Conservation (phyloP, 2,329 filamentous ascomycete species). For the Verticillium zaregamsianum region DNA sequence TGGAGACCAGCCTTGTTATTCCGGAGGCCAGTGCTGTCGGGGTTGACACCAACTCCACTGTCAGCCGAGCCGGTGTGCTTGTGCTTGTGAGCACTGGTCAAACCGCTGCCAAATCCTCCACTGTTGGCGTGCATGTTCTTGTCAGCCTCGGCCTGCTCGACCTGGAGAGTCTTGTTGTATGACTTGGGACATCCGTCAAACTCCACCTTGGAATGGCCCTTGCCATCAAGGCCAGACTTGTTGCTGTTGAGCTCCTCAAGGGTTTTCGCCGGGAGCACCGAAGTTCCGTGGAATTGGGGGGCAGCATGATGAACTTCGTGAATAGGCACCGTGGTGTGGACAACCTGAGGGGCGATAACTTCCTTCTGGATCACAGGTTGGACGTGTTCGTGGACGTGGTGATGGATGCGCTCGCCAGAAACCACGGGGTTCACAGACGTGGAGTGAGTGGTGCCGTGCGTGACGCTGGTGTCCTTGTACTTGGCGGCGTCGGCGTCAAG, state of each 20-base stretch:
- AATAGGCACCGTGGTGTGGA: conserved; percentile 69
- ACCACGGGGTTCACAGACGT: conserved; percentile 19
- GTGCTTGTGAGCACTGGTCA: background rate
- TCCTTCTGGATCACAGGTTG: conserved; percentile 70
- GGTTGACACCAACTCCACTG: background rate
- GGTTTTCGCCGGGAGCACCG: conserved; percentile 59
- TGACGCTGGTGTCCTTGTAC: conserved; percentile 22
- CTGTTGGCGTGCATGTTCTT: background rate
- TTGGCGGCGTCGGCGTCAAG: conserved; percentile 46
- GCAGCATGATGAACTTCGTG: conserved; percentile 69
- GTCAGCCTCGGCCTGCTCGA: conserved; percentile 3
- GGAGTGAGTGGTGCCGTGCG: conserved; percentile 23
- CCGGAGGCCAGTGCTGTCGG: background rate
- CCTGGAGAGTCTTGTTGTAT: conserved; percentile 22
- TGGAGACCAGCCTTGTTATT: background rate
- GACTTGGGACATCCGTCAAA: conserved; percentile 59
- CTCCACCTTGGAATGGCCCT: conserved; percentile 47
- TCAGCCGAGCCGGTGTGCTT: background rate
- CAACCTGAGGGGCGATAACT: conserved; percentile 59
- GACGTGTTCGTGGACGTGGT: conserved; percentile 61
- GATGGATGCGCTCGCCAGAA: conserved; percentile 25
- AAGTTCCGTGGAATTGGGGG: conserved; percentile 61
- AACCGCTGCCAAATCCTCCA: too few species aligned
- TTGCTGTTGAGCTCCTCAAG: conserved; percentile 52
- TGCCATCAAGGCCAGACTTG: conserved; percentile 44